A percentile compares a stretch with the other conserved stretches of the same genome.
Conservation (phyloP, 2,329 filamentous ascomycete genomes). For the Fonsecaea pugnacius region DNA sequence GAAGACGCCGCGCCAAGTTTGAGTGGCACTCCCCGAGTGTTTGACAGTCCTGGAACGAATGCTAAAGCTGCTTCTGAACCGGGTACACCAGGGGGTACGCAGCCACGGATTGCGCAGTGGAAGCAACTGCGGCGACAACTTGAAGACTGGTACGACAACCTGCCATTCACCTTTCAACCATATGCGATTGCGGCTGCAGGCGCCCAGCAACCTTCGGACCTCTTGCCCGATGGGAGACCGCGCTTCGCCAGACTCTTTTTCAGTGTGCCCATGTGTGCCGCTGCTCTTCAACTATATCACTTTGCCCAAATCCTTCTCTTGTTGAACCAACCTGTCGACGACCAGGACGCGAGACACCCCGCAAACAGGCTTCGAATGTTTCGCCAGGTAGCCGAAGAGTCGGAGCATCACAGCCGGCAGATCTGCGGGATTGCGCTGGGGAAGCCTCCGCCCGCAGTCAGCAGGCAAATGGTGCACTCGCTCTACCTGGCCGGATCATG, state of each 20-base stretch:
- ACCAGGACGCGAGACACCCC: slow-evolving; percentile 56
- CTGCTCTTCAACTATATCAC: slow-evolving; percentile 68
- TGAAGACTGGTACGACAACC: slow-evolving; percentile 62
- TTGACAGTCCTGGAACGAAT: slow-evolving; percentile 38
- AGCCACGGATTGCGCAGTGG: slow-evolving; percentile 52
- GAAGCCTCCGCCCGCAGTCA: slow-evolving; percentile 60
- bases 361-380: slow-evolving; percentile 61
- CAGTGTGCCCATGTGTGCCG: slow-evolving; percentile 65
- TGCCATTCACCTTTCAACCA: slow-evolving; percentile 64
- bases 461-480: slow-evolving; percentile 63
- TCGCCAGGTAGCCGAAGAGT: slow-evolving; percentile 60
- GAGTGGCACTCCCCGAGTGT: slow-evolving; percentile 45
- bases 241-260: slow-evolving; percentile 63
- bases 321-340: slow-evolving; percentile 64
- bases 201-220: slow-evolving; percentile 40
- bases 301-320: slow-evolving; percentile 66
- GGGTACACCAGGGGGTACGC: slow-evolving; percentile 55
- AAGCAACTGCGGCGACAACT: slow-evolving; percentile 60
- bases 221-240: slow-evolving; percentile 42
- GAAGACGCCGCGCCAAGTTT: slow-evolving; percentile 29
- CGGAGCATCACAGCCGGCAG: slow-evolving; percentile 62
- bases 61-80: slow-evolving; percentile 38
- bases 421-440: slow-evolving; percentile 65
- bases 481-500: slow-evolving; percentile 67
- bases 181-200: slow-evolving; percentile 55